A percentile compares a stretch with the other conserved stretches of the same genome.
Evolutionary conservation across 352 stramenopile genomes (phyloP).

Genomic region (Globisporangium orthogonon): DNA sequence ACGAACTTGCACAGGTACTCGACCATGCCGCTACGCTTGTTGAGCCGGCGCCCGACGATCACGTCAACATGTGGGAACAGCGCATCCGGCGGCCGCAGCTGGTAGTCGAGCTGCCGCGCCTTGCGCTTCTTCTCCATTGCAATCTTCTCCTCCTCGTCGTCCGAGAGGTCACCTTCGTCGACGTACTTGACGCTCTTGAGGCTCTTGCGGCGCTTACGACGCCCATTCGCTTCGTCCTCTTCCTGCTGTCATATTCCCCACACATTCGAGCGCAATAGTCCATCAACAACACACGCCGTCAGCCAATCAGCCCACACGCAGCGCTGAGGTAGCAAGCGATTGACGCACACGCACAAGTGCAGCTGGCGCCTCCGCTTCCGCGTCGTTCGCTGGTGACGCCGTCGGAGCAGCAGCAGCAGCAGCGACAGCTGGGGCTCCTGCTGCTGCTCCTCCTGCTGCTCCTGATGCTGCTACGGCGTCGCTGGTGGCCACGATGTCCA

Average conservation of each 20-base stretch:
- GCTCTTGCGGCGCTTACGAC: constrained; percentile 35
- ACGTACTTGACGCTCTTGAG: constrained; percentile 72
- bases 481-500: neutral
- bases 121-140: constrained; percentile 59
- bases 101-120: constrained; percentile 75
- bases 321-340: too few species aligned
- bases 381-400: neutral
- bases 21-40: constrained; percentile 53
- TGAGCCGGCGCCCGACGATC: constrained; percentile 80
- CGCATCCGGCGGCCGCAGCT: constrained; percentile 44
- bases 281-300: too few species aligned
- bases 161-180: constrained; percentile 61
- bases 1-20: constrained; percentile 89
- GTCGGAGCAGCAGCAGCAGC: neutral
- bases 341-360: too few species aligned
- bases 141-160: constrained; percentile 53
- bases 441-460: neutral
- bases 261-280: neutral
- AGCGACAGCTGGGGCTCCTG: too few species aligned
- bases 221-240: constrained; percentile 5
- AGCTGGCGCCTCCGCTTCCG: neutral
- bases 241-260: neutral
- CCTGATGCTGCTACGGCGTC: neutral
- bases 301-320: too few species aligned
- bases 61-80: constrained; percentile 70